A percentile compares a stretch with the other conserved stretches of the same genome.
phyloP scores from a whole-genome alignment of 345 rosid species.

The Turritis glabra region DNA sequence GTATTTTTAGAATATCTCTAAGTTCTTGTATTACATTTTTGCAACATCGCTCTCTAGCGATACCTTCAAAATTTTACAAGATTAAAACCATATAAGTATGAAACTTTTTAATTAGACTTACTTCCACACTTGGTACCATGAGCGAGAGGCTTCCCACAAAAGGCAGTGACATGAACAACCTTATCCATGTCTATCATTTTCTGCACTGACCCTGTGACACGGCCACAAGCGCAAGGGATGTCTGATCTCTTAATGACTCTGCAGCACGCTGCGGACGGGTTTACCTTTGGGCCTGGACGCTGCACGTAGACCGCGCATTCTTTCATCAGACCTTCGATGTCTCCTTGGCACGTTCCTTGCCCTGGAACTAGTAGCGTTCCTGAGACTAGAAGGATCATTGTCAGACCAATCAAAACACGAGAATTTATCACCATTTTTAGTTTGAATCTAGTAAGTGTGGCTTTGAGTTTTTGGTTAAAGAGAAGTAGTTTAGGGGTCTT shows the following conservation, averaged over 20 bases:
- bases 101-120: slow-evolving; percentile 6
- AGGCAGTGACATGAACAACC: slow-evolving; percentile 40
- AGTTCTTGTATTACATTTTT: too few species aligned
- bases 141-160: slow-evolving; percentile 41
- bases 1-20: not conserved
- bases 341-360: slow-evolving; percentile 39
- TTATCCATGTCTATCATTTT: slow-evolving; percentile 41
- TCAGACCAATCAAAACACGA: slow-evolving; percentile 8
- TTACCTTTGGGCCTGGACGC: slow-evolving; percentile 36
- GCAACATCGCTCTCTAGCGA: not conserved
- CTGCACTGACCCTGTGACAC: slow-evolving; percentile 25
- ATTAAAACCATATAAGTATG: not conserved
- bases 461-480: slow-evolving; percentile 1
- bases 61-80: not conserved
- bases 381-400: slow-evolving; percentile 27
- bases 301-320: slow-evolving; percentile 43
- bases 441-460: not conserved
- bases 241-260: slow-evolving; percentile 34
- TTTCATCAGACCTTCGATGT: slow-evolving; percentile 38
- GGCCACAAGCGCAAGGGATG: slow-evolving; percentile 36
- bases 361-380: slow-evolving; percentile 30
- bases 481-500: not conserved
- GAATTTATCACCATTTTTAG: slow-evolving; percentile 17
- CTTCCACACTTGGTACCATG: slow-evolving; percentile 45
- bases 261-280: slow-evolving; percentile 37